phyloP scores from a whole-genome alignment of 1,284 basidiomycete genomes.

The Ustilago loliicola region DNA sequence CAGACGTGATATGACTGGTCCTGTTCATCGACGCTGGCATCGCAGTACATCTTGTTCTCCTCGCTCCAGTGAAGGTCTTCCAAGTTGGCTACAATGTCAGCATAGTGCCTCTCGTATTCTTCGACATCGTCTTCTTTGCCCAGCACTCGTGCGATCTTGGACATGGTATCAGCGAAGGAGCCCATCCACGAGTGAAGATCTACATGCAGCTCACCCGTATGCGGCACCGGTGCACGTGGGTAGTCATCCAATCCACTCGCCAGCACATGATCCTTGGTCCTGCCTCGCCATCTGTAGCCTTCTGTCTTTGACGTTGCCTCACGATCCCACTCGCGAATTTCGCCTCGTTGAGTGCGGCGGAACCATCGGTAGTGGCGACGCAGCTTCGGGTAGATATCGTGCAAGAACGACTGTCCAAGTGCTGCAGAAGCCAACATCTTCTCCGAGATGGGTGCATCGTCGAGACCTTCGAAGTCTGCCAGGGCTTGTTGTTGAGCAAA shows the following conservation, averaged over 20 bases:
- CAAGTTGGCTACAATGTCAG: slow-evolving; percentile 84
- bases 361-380: slow-evolving; percentile 96
- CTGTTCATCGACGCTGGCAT: slow-evolving; percentile 84
- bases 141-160: slow-evolving; percentile 71
- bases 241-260: slow-evolving; percentile 97
- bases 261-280: slow-evolving; percentile 85
- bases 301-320: slow-evolving; percentile 85
- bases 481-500: slow-evolving; percentile 25
- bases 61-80: slow-evolving; percentile 95
- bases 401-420: slow-evolving; percentile 78
- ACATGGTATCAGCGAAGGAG: slow-evolving; percentile 74
- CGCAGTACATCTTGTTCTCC: slow-evolving; percentile 90
- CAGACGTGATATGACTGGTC: slow-evolving; percentile 91
- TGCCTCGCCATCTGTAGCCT: slow-evolving; percentile 93
- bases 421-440: slow-evolving; percentile 64
- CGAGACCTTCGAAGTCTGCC: slow-evolving; percentile 19
- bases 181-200: slow-evolving; percentile 96
- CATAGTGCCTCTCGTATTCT: slow-evolving; percentile 82
- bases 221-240: slow-evolving; percentile 83
- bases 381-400: slow-evolving; percentile 83
- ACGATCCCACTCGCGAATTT: slow-evolving; percentile 88
- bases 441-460: slow-evolving; percentile 33
- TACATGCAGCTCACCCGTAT: slow-evolving; percentile 89
- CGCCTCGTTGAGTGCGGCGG: slow-evolving; percentile 84
- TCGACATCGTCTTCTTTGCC: slow-evolving; percentile 83